Base-by-base conservation (phyloP, 2,329 filamentous ascomycete genomes). In the Nemania diffusa region DNA sequence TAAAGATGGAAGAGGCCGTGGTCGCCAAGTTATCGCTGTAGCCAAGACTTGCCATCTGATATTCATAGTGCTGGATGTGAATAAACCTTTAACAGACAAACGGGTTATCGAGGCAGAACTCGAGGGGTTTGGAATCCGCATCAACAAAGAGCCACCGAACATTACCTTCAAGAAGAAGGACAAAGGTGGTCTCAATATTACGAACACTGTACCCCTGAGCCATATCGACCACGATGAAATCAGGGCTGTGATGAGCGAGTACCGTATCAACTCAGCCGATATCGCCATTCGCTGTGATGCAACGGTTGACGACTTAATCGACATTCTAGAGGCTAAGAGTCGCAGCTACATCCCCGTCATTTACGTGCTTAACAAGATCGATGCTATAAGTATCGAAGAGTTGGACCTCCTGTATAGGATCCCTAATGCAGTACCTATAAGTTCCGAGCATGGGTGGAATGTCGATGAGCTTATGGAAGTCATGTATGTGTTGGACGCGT, bases 81-180 rank as follows among this genome's bases (percentile, higher is more conserved):
- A 98, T 83, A 99, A 99, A 82, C 96, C 96, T 26, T 84, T 99
- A 74, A 97, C 95, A 17, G 96, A 99, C 82, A 99, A 99, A 85
- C 89, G 93, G 68, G 87, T 99, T 70, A 99, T 99, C 77, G 96
- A 99, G 82, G 87, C 89, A 58, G 96, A 99, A 83, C 82, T 99
- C 78, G 96, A 99, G 80, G 96, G 96, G 7, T 99, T 99, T 76
- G 96, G 96, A 37, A 97, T 99, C 78, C 89, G 96, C 64, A 95
- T 98, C 84, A 99, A 99, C 85, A 99, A 98, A 84, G 84, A 90
- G 74, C 96, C 96, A 27, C 96, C 96, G 46, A 99, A 99, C 79
- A 99, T 99, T 76, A 92, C 96, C n/a, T 97, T 97, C 85, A 97
- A 91, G 83, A 99, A 99, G 86, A 99, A 99, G 85, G 96, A 99